These are phyloP conservation scores for Russula earlei DNA, from an alignment of 768 basidiomycete species.

Conservation along the genomic window DNA sequence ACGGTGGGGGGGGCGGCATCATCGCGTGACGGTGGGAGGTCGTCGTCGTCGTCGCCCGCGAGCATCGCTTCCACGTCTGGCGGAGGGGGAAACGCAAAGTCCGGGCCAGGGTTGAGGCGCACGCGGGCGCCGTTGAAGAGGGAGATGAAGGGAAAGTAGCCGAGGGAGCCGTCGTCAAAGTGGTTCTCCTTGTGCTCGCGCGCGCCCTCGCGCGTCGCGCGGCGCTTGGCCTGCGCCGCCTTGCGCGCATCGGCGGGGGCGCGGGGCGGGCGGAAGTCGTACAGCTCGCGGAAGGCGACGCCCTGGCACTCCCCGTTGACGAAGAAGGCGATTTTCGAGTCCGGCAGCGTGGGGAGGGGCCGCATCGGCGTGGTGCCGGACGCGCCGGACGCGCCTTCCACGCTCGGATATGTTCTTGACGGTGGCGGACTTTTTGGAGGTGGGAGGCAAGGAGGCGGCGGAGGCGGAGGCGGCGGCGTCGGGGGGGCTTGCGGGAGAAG, in stretches of 20 bases:
- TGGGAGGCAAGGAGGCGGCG: slow-evolving; percentile 44
- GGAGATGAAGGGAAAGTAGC: slow-evolving; percentile 93
- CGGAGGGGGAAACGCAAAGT: slow-evolving; percentile 75
- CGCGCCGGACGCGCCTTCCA: slow-evolving; percentile 26
- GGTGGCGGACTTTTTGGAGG: slow-evolving; percentile 54
- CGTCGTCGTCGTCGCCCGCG: slow-evolving; percentile 24
- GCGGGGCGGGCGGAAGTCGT: slow-evolving; percentile 80
- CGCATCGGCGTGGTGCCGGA: slow-evolving; percentile 35
- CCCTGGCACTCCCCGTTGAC: slow-evolving; percentile 83
- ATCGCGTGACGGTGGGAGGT: no score
- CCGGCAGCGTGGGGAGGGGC: slow-evolving; percentile 56
- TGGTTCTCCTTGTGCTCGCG: slow-evolving; percentile 74
- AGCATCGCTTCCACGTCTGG: slow-evolving; percentile 64
- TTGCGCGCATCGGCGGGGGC: slow-evolving; percentile 52
- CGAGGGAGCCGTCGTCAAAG: slow-evolving; percentile 89
- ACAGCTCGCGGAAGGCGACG: slow-evolving; percentile 77
- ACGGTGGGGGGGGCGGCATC: no score
- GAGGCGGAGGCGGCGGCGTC: slow-evolving; percentile 32
- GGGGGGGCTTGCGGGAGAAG: slow-evolving; percentile 27
- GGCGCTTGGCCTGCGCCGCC: slow-evolving; percentile 48
- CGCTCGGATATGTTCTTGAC: slow-evolving; percentile 61
- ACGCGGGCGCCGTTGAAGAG: slow-evolving; percentile 86
- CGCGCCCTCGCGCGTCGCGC: slow-evolving; percentile 46
- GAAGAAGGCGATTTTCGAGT: slow-evolving; percentile 80
- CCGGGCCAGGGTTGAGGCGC: slow-evolving; percentile 79